A percentile compares a stretch with the other conserved stretches of the same genome.
Evolutionary conservation across 1,139 yeast genomes (phyloP).

Genomic region (Nakaseomyces uthaithaninus): DNA sequence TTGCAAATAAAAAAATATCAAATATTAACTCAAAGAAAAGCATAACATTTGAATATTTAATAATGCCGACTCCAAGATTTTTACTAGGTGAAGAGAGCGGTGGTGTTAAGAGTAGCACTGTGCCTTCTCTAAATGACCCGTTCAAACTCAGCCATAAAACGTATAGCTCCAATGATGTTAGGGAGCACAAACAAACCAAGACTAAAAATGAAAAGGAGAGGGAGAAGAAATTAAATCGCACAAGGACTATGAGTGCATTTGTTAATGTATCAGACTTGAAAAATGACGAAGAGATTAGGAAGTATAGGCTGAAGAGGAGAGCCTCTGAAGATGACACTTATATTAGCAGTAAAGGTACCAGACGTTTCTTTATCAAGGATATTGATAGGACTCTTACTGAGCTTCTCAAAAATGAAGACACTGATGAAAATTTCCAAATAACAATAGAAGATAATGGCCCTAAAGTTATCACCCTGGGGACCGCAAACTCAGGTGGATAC

Average conservation of each 20-base stretch:
- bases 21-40: too few relatives aligned
- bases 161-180: slow-evolving; percentile 54
- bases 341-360: slow-evolving; percentile 32
- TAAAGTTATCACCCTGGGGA: slow-evolving; percentile 75
- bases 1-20: too few relatives aligned
- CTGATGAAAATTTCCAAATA: slow-evolving; percentile 78
- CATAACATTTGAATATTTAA: not conserved
- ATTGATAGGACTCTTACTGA: slow-evolving; percentile 66
- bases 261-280: slow-evolving; percentile 28
- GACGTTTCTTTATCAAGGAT: slow-evolving; percentile 64
- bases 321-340: slow-evolving; percentile 58
- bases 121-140: slow-evolving; percentile 41
- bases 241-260: slow-evolving; percentile 37
- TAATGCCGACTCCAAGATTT: slow-evolving; percentile 4
- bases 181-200: slow-evolving; percentile 44
- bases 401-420: slow-evolving; percentile 70
- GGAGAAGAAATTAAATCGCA: slow-evolving; percentile 15
- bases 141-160: slow-evolving; percentile 29
- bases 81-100: not conserved
- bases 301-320: slow-evolving; percentile 40
- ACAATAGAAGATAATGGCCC: slow-evolving; percentile 92
- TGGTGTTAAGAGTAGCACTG: not conserved
- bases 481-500: slow-evolving; percentile 76
- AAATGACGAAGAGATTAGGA: slow-evolving; percentile 12
- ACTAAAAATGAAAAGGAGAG: slow-evolving; percentile 21